phyloP scores from a whole-genome alignment of 257 asterid species.

The Gardenia jasminoides region DNA sequence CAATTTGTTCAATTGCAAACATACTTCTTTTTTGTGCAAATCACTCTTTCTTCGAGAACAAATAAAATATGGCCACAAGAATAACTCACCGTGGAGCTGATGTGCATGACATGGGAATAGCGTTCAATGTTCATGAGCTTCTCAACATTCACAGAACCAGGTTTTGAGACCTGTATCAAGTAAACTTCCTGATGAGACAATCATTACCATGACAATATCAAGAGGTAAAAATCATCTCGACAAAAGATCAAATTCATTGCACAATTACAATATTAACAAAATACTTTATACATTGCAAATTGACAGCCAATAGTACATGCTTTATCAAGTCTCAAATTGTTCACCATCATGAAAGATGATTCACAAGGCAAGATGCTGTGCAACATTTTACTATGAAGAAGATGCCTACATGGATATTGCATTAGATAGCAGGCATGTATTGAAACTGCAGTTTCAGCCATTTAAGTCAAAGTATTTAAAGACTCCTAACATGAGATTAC shows the following conservation, averaged over 20 bases:
- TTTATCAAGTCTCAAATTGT: background rate
- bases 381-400: background rate
- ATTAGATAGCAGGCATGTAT: too few relatives aligned
- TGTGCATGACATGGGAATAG: conserved; percentile 99
- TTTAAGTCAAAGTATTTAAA: background rate
- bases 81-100: conserved; percentile 87
- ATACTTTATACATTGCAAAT: background rate
- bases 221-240: background rate
- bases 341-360: background rate
- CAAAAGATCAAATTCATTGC: background rate
- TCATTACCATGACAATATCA: background rate
- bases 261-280: background rate
- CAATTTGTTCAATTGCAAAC: background rate
- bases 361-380: background rate
- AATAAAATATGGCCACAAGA: background rate
- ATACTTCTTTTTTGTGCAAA: background rate
- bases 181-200: background rate
- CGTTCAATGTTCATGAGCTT: conserved; percentile 94
- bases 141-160: conserved; percentile 94
- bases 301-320: background rate
- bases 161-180: conserved; percentile 70
- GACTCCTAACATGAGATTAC: background rate
- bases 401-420: background rate
- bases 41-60: background rate
- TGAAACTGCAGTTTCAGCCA: background rate